Conservation (phyloP, 2,329 filamentous ascomycete genomes). For the Shiraia sp. region DNA sequence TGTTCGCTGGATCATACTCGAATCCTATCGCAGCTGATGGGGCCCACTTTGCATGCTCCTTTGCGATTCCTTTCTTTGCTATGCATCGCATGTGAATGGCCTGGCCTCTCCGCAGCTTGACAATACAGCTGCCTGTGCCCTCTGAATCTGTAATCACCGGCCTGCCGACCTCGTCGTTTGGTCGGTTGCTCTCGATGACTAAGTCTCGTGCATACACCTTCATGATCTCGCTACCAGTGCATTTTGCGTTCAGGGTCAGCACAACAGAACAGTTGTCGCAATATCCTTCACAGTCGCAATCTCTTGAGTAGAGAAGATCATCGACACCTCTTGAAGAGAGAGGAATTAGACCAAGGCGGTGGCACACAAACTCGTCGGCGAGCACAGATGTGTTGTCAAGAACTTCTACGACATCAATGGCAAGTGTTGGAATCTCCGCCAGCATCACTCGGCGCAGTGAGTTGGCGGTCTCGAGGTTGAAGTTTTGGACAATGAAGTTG, state of each 20-base stretch:
- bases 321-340: slow-evolving; percentile 83
- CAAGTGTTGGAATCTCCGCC: slow-evolving; percentile 90
- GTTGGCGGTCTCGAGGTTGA: slow-evolving; percentile 91
- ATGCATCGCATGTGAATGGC: slow-evolving; percentile 89
- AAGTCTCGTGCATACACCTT: slow-evolving; percentile 92
- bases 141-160: slow-evolving; percentile 85
- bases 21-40: slow-evolving; percentile 91
- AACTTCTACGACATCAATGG: slow-evolving; percentile 93
- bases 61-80: slow-evolving; percentile 97
- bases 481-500: slow-evolving; percentile 88
- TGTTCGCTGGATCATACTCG: slow-evolving; percentile 98
- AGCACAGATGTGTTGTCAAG: slow-evolving; percentile 93
- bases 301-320: slow-evolving; percentile 80
- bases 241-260: slow-evolving; percentile 82
- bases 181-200: slow-evolving; percentile 69
- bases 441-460: slow-evolving; percentile 88
- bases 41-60: slow-evolving; percentile 98
- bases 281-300: slow-evolving; percentile 95
- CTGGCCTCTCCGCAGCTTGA: slow-evolving; percentile 87
- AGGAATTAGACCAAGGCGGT: slow-evolving; percentile 88
- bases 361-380: slow-evolving; percentile 92
- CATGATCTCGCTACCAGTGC: slow-evolving; percentile 84
- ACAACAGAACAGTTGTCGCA: slow-evolving; percentile 90
- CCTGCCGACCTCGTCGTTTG: slow-evolving; percentile 74
- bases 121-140: slow-evolving; percentile 80